A percentile compares a stretch with the other conserved stretches of the same genome.
These are phyloP conservation scores for Debaryomyces tyrocola DNA, from an alignment of 805 yeast species.

Conservation along the genomic window DNA sequence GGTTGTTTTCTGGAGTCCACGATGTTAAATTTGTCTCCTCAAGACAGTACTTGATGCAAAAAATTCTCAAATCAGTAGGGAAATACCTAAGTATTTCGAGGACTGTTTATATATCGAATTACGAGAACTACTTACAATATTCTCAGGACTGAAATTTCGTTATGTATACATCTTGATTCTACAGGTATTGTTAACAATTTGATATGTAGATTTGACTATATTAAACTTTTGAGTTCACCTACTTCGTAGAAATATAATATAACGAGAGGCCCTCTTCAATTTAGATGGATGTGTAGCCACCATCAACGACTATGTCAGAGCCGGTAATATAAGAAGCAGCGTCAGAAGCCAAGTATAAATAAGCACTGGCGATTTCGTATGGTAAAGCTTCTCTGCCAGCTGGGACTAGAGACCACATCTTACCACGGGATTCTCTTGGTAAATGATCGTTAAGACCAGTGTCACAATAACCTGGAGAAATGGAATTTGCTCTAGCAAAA, in stretches of 20 bases:
- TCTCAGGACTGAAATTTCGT: too few species aligned
- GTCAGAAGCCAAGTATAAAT: conserved; percentile 44
- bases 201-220: too few species aligned
- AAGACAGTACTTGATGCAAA: too few species aligned
- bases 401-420: conserved; percentile 43
- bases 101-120: too few species aligned
- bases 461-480: conserved; percentile 44
- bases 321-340: conserved; percentile 47
- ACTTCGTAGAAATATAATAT: too few species aligned
- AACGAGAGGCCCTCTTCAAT: background rate
- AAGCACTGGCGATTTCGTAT: conserved; percentile 46
- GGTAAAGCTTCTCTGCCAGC: conserved; percentile 47
- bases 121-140: too few species aligned
- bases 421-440: conserved; percentile 27
- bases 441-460: conserved; percentile 43
- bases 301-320: conserved; percentile 45
- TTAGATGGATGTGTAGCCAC: conserved; percentile 43
- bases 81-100: too few species aligned
- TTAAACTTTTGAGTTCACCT: too few species aligned
- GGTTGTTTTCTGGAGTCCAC: conserved; percentile 26
- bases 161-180: too few species aligned
- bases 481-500: conserved; percentile 42
- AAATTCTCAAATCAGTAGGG: too few species aligned
- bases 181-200: too few species aligned
- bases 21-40: too few species aligned